A percentile compares a stretch with the other conserved stretches of the same genome.
phyloP scores from a whole-genome alignment of 1,284 basidiomycete species.

The Marasmius oreades region DNA sequence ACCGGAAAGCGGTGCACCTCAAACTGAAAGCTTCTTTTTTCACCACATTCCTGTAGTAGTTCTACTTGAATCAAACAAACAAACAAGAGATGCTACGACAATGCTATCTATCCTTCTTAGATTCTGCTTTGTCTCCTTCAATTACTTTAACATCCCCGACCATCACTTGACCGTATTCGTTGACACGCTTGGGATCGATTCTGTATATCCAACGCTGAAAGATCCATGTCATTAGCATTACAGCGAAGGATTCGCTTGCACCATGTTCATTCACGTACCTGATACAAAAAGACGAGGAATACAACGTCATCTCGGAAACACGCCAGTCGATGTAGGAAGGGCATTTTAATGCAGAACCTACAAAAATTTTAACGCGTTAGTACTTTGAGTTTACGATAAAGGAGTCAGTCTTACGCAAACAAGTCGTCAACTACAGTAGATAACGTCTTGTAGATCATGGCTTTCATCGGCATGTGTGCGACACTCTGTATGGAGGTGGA shows the following conservation, averaged over 20 bases:
- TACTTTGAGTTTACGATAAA: constrained; percentile 7
- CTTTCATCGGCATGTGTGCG: constrained; percentile 94
- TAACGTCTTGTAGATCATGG: constrained; percentile 93
- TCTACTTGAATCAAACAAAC: neutral
- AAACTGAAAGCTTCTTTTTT: neutral
- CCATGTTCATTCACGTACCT: constrained; percentile 46
- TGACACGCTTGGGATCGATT: constrained; percentile 88
- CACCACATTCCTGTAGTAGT: neutral
- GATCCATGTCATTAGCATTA: constrained; percentile 3
- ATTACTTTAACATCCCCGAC: constrained; percentile 43
- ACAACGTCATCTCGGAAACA: constrained; percentile 93
- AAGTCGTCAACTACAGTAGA: constrained; percentile 92
- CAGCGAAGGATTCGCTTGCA: neutral
- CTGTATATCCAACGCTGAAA: constrained; percentile 91
- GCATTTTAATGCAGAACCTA: constrained; percentile 95
- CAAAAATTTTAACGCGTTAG: constrained; percentile 11
- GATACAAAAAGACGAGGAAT: constrained; percentile 83
- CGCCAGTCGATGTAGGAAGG: constrained; percentile 84
- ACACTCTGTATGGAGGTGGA: constrained; percentile 56
- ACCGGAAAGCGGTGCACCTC: neutral
- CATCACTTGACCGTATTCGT: constrained; percentile 92
- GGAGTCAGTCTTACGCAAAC: constrained; percentile 63
- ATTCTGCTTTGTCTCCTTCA: constrained; percentile 42
- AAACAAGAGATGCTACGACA: neutral
- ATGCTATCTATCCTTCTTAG: constrained; percentile 16